phyloP scores from a whole-genome alignment of 305 asterid genomes.

The Fraxinus greggii region DNA sequence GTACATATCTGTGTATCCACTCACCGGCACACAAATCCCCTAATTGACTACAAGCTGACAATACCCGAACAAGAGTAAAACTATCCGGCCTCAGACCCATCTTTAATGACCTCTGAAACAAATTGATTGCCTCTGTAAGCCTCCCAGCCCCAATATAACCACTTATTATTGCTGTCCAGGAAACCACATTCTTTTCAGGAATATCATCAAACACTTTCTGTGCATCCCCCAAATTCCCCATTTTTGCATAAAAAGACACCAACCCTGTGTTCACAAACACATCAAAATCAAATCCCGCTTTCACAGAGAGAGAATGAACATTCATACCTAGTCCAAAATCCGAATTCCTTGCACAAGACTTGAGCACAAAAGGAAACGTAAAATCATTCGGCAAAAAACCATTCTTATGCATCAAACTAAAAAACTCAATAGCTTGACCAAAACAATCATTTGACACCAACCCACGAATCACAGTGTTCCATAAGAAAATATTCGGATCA shows the following conservation, averaged over 20 bases:
- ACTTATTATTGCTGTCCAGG: constrained; percentile 64
- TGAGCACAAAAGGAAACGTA: constrained; percentile 58
- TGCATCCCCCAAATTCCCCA: constrained; percentile 47
- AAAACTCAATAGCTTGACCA: constrained; percentile 38
- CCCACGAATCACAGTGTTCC: constrained; percentile 64
- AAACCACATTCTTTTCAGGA: constrained; percentile 58
- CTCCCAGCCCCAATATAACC: constrained; percentile 50
- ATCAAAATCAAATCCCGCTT: constrained; percentile 54
- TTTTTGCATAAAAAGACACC: constrained; percentile 53
- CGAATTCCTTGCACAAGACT: constrained; percentile 47
- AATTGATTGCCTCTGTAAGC: constrained; percentile 48
- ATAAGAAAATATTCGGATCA: constrained; percentile 57
- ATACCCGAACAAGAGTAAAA: constrained; percentile 56
- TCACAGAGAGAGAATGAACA: constrained; percentile 52
- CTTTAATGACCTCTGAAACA: constrained; percentile 49
- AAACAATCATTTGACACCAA: constrained; percentile 50
- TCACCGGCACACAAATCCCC: constrained; percentile 58
- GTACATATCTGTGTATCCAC: constrained; percentile 48
- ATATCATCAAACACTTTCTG: constrained; percentile 58
- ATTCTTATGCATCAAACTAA: constrained; percentile 46
- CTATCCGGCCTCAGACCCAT: constrained; percentile 60
- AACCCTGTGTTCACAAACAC: constrained; percentile 60
- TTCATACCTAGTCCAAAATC: constrained; percentile 40
- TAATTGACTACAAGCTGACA: constrained; percentile 58
- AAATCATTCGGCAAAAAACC: constrained; percentile 50